Percentiles rank a stretch among this genome's conserved stretches.
phyloP scores from a whole-genome alignment of 2,329 filamentous ascomycete species.

The Hymenotorrendiella dingleyae region DNA sequence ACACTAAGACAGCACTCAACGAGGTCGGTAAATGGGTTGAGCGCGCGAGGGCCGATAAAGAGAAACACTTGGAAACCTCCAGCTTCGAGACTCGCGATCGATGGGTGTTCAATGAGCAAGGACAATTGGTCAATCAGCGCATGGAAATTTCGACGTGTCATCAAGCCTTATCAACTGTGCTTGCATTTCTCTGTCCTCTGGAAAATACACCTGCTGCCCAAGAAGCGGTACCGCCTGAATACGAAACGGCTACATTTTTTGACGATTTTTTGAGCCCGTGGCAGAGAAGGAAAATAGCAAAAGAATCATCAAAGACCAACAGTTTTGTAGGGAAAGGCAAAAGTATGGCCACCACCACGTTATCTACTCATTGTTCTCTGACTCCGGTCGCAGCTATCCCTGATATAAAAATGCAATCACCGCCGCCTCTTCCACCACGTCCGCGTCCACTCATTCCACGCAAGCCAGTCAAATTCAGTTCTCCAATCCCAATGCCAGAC shows the following conservation, averaged over 20 bases:
- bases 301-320: not conserved
- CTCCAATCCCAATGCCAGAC: too few species aligned
- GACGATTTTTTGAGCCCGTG: not conserved
- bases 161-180: slow-evolving; percentile 2
- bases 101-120: slow-evolving; percentile 1
- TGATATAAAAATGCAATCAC: not conserved
- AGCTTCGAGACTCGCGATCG: not conserved
- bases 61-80: too few species aligned
- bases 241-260: not conserved
- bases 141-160: slow-evolving; percentile 2
- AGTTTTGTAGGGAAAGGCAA: not conserved
- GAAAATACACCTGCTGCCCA: not conserved
- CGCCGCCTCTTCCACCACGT: not conserved
- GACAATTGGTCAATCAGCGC: not conserved
- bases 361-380: not conserved
- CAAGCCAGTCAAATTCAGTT: not conserved
- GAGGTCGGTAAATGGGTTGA: slow-evolving; percentile 1
- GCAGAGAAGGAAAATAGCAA: not conserved
- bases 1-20: slow-evolving; percentile 2
- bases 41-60: not conserved
- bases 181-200: slow-evolving; percentile 2
- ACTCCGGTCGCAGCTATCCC: not conserved
- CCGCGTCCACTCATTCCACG: not conserved
- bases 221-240: not conserved
- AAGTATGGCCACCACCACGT: not conserved